Evolutionary conservation across 352 stramenopile species (phyloP).

Genomic region (Phytopythium chamaehyphon): DNA sequence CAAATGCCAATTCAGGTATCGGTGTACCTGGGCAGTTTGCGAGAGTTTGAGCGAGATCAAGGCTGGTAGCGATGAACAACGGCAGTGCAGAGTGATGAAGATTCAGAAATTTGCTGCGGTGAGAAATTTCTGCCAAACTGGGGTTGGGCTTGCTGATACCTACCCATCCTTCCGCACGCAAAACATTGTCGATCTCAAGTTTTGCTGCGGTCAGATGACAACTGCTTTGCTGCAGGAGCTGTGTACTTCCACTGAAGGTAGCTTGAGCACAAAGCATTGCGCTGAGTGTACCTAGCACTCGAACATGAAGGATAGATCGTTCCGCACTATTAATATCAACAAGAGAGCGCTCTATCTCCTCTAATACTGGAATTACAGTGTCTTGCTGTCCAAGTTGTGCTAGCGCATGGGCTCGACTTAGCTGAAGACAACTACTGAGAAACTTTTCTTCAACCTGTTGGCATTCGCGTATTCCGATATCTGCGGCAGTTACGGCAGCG

Average conservation of each 20-base stretch:
- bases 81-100: conserved; percentile 50
- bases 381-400: conserved; percentile 35
- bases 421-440: conserved; percentile 34
- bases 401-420: conserved; percentile 32
- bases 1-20: background rate
- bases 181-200: conserved; percentile 30
- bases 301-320: conserved; percentile 30
- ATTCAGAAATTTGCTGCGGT: conserved; percentile 32
- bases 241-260: conserved; percentile 9
- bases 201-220: conserved; percentile 35
- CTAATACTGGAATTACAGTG: conserved; percentile 22
- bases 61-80: conserved; percentile 47
- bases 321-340: conserved; percentile 15
- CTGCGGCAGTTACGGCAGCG: conserved; percentile 18
- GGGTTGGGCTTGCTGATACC: conserved; percentile 19
- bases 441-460: conserved; percentile 31
- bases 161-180: conserved; percentile 62
- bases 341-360: background rate
- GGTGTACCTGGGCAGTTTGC: conserved; percentile 25
- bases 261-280: conserved; percentile 32
- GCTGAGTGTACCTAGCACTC: conserved; percentile 30
- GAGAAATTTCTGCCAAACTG: background rate
- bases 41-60: conserved; percentile 42
- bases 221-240: conserved; percentile 10
- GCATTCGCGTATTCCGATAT: conserved; percentile 34